Evolutionary conservation across 495 filamentous ascomycete species (phyloP).

Genomic region (Evansstolkia leycettana): DNA sequence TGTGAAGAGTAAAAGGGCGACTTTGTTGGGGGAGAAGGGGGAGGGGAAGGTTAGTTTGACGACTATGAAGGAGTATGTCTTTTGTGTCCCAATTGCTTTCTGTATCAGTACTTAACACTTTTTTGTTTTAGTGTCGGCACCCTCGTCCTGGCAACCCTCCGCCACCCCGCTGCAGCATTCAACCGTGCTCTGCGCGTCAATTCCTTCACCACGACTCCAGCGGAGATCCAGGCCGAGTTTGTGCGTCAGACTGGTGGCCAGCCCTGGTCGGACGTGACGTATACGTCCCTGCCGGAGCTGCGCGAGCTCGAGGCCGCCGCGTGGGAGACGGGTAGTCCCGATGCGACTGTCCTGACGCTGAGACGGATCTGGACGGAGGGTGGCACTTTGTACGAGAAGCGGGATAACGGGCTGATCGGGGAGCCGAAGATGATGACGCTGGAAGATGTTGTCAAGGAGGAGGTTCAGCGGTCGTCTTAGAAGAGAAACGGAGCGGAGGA

Average conservation of each 20-base stretch:
- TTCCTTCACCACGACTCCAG: slow-evolving; percentile 54
- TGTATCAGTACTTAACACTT: slow-evolving; percentile 4
- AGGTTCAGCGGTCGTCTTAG: not conserved
- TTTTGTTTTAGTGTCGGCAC: slow-evolving; percentile 45
- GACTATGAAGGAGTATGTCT: slow-evolving; percentile 53
- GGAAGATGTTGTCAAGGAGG: not conserved
- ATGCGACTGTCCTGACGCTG: slow-evolving; percentile 45
- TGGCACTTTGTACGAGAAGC: slow-evolving; percentile 53
- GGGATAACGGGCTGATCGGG: slow-evolving; percentile 47
- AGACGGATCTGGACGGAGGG: slow-evolving; percentile 61
- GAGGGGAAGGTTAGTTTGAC: slow-evolving; percentile 50
- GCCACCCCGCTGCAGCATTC: slow-evolving; percentile 36
- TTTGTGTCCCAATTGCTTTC: not conserved
- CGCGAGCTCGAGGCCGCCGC: slow-evolving; percentile 39
- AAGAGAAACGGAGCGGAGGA: too few relatives aligned
- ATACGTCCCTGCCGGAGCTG: slow-evolving; percentile 39
- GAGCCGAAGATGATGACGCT: not conserved
- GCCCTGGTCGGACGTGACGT: slow-evolving; percentile 36
- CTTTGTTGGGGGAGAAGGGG: slow-evolving; percentile 42
- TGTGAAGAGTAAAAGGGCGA: slow-evolving; percentile 39
- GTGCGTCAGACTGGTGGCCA: slow-evolving; percentile 48
- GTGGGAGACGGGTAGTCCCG: slow-evolving; percentile 40
- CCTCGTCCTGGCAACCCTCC: slow-evolving; percentile 47
- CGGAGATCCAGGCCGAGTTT: slow-evolving; percentile 50
- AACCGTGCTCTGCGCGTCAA: slow-evolving; percentile 53